Evolutionary conservation across 2,329 filamentous ascomycete species (phyloP), one percentile per base, ranked within the genome.

Genomic region (Albifimbria verrucaria): DNA sequence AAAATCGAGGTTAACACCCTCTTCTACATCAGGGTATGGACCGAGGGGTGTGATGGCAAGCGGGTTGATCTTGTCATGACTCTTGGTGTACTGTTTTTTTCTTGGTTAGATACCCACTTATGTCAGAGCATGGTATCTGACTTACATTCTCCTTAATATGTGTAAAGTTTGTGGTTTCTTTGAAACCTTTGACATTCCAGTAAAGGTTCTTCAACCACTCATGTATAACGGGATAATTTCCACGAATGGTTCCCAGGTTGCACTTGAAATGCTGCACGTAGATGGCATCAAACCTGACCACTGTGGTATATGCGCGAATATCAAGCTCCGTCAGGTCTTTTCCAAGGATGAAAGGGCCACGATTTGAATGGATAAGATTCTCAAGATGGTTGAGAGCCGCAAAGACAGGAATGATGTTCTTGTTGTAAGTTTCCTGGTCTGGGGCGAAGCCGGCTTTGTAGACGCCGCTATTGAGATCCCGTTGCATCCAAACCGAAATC

Each of bases 191-290:
- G 2, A 65, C 62, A 59, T 89, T 85, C 87, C 88, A 91, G 65
- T 91, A 92, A 50, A 90, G 67, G 54, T 82, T 77, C 49, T 85
- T 75, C 54, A 90, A 56, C 88, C 87, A 91, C 54, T 77, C 77
- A 64, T 91, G 86, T 48, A 90, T 71, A 36, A 78, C 72, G 3
- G 87, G 88, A 63, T 84, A 87, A 60, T 86, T 82, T 58, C 82
- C 76, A 1, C 83, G 72, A 52, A 88, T 83, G 63, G 81, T 85
- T 61, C 78, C 82, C 21, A 87, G 65, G 57, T 88, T 87, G 61
- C 83, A 87, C 59, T 79, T 77, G 68, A 88, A 87, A 51, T 87
- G 80, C 59, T 85, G 81, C 32, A 87, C 78, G 59, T 90, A 90
- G 3, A 86, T 83, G 1, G 78, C 73, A 57, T 91, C 88, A 61